Evolutionary conservation across 305 asterid species (phyloP), one percentile per base, ranked within the genome.

Genomic region (Fraxinus greggii): DNA sequence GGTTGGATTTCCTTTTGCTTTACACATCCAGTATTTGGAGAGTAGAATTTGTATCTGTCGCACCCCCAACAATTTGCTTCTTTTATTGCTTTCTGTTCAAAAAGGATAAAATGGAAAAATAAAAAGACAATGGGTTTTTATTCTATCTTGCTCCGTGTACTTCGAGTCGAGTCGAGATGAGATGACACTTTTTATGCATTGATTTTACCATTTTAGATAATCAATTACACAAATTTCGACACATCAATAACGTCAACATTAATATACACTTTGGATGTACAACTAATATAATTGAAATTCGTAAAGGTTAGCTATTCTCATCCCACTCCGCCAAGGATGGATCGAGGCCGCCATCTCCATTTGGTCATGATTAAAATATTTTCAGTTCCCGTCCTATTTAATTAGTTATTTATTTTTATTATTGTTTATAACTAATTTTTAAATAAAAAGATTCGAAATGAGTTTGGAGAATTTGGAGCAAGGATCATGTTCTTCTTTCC

Each of bases 21-120:
- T 48, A 45, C 17, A 81, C 86, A 80, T 83, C 78, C 73, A 78
- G 78, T 77, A 78, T 54, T 29, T 69, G 82, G 76, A 35, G 59
- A 77, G 42, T 29, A 29, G 19, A 35, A 38, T 81, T 80, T 28
- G 72, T 75, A 70, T 32, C 19, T 17, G 17, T 54, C 42, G 63
- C 81, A 59, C 86, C 61, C 87, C 45, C 76, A 84, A 51, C 54
- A 72, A 40, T 75, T 75, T 33, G 82, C 81, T 72, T 33, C 69
- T 63, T 67, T 77, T 56, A 59, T 59, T 38, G 35, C 19, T 72
- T 79, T 81, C 19, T 45, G n/a, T 45, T 12, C 29, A 8, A 36
- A 80, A 75, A 23, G 85, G 72, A 72, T n/a, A 82, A 88, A 82
- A 76, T 73, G 17, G n/a, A 72, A 75, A 78, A 84, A 76, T 21